Percentiles rank a stretch among this genome's conserved stretches.
Evolutionary conservation across 2,329 filamentous ascomycete species (phyloP).

Genomic region (Orbilia brochopaga): DNA sequence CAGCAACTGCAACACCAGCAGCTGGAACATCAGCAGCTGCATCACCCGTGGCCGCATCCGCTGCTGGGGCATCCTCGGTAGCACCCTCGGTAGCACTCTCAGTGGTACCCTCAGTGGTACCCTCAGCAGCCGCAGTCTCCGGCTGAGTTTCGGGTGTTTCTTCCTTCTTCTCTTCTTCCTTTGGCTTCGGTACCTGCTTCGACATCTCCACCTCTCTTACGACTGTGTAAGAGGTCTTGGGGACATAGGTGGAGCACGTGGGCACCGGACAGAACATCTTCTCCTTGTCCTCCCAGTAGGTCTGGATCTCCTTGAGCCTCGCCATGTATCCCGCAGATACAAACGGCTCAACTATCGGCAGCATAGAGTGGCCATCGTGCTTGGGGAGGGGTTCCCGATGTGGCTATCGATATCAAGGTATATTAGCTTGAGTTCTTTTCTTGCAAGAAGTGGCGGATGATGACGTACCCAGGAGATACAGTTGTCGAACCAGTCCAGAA

Average conservation of each 20-base stretch:
- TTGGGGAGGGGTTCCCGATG: constrained; percentile 35
- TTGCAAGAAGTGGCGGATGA: neutral
- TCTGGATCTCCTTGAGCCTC: constrained; percentile 22
- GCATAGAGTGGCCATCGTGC: constrained; percentile 19
- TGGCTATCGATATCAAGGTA: constrained; percentile 15
- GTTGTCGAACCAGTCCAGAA: constrained; percentile 45
- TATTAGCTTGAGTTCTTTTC: constrained; percentile 5
- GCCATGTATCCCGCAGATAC: constrained; percentile 30
- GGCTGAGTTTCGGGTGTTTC: constrained; percentile 4
- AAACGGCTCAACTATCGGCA: constrained; percentile 24
- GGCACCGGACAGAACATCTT: constrained; percentile 40
- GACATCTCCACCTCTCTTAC: constrained; percentile 17
- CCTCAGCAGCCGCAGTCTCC: neutral
- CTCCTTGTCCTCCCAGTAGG: constrained; percentile 45
- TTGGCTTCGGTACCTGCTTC: constrained; percentile 12
- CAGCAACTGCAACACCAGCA: neutral
- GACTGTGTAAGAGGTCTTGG: constrained; percentile 15
- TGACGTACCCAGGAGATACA: constrained; percentile 28
- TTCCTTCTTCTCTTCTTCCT: constrained; percentile 14
- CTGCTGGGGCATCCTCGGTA: neutral
- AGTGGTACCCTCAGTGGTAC: neutral
- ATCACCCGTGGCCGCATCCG: neutral
- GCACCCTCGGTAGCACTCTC: neutral
- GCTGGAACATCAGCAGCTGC: neutral
- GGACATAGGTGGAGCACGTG: constrained; percentile 34